Base-by-base conservation (phyloP, 2,329 filamentous ascomycete species). In the Curvularia sp. region DNA sequence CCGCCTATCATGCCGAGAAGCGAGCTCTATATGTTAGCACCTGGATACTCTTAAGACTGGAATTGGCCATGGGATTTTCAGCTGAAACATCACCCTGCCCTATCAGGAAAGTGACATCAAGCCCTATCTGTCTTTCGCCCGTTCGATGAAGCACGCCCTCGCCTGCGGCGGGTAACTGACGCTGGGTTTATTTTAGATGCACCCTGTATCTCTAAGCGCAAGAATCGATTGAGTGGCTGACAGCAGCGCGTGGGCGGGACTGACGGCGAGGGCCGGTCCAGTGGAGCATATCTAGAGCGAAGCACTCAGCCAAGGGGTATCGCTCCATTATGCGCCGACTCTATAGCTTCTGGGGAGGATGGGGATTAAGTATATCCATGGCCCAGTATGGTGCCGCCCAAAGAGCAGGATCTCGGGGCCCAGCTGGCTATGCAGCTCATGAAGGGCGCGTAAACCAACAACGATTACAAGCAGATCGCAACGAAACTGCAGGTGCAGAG, bases 81-180 rank as follows among this genome's bases (percentile, higher is more conserved):
- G 28, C 33, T 55, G 54, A 58, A 62, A 57, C 53, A 48, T 50
- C 18, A 33, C 20, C 30, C 48, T 30, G 41, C 50, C 62, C 55
- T 58, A 63, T 61, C 41, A 62, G 53, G 60, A 58, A 65, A 58
- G 55, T 57, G 43, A 30, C 51, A 57, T 50, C 58, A 49, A 52
- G 20, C 49, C 46, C 46, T 54, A 28, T 46, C 31, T 53, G 58
- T n/a, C 44, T 5, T 26, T 28, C 31, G 26, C 43, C 38, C 18
- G 28, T 9, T 18, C 18, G 18, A 44, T 53, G 48, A 30, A 54
- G 54, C 55, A 39, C 38, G n/a, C 26, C 26, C 35, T 35, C 48
- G 30, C 49, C 31, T 38, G 31, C 42, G 56, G 13, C 53, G 35
- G 35, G 15, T 28, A 35, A 47, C 15, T 24, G 5, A 4, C 9